phyloP scores from a whole-genome alignment of 148 eudicot species.

The Fallopia convolvulus region DNA sequence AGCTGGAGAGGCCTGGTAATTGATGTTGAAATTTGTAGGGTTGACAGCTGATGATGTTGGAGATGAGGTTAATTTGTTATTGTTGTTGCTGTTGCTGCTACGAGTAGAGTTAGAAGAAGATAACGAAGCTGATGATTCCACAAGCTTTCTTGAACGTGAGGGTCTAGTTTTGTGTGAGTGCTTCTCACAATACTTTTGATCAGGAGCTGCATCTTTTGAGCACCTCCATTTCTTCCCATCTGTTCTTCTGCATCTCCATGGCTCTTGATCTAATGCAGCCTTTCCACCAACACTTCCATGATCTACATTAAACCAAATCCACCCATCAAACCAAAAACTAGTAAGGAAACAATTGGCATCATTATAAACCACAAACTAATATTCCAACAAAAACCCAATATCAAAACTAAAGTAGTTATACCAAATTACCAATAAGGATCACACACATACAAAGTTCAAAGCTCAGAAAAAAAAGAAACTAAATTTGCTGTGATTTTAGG shows the following conservation, averaged over 20 bases:
- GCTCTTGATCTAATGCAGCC: constrained; percentile 47
- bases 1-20: not conserved
- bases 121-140: constrained; percentile 39
- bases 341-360: too few species aligned
- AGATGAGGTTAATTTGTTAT: constrained; percentile 1
- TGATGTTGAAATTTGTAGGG: constrained; percentile 1
- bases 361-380: not conserved
- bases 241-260: constrained; percentile 83
- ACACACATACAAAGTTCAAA: too few species aligned
- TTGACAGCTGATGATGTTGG: not conserved
- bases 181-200: constrained; percentile 78
- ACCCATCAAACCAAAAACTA: not conserved
- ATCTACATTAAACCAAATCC: not conserved
- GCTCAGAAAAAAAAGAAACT: too few species aligned
- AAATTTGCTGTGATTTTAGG: not conserved
- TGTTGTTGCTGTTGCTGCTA: not conserved
- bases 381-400: not conserved
- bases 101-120: not conserved
- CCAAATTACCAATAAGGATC: not conserved
- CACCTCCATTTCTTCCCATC: constrained; percentile 91
- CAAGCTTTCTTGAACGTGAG: constrained; percentile 95
- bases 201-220: constrained; percentile 67
- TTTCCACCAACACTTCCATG: constrained; percentile 9
- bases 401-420: not conserved
- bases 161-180: constrained; percentile 62